Conservation (phyloP, 2,329 filamentous ascomycete species). For the Aspergillus niger region DNA sequence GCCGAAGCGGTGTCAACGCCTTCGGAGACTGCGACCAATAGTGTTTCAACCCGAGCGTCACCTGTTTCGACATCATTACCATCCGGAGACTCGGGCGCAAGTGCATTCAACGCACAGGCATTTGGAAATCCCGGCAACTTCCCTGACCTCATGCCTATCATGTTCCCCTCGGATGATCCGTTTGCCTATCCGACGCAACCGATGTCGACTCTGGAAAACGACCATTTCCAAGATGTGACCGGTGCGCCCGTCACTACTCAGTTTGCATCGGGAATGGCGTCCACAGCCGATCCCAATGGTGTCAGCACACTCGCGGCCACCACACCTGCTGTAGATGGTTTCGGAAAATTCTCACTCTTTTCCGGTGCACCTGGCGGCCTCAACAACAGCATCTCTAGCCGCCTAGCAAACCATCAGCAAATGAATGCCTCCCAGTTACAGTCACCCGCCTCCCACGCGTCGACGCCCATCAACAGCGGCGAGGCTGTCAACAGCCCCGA, state of each 20-base stretch:
- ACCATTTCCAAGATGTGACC: constrained; percentile 40
- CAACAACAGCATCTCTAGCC: constrained; percentile 31
- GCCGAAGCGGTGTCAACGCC: constrained; percentile 35
- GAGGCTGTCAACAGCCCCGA: constrained; percentile 43
- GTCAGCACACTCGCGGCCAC: constrained; percentile 17
- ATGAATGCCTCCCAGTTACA: constrained; percentile 33
- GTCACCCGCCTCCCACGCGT: constrained; percentile 37
- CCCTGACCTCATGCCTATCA: constrained; percentile 53
- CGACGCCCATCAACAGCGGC: constrained; percentile 27
- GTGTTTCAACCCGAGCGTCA: constrained; percentile 22
- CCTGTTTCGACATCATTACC: constrained; percentile 26
- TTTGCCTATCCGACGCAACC: constrained; percentile 55
- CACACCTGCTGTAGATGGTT: constrained; percentile 31
- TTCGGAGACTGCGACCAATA: constrained; percentile 25
- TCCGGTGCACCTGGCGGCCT: constrained; percentile 24
- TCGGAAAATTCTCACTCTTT: constrained; percentile 31
- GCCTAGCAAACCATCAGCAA: constrained; percentile 23
- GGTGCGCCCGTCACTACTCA: constrained; percentile 16
- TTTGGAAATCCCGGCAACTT: constrained; percentile 38
- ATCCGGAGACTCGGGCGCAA: constrained; percentile 27
- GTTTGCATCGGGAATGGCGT: constrained; percentile 24
- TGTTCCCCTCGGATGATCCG: constrained; percentile 54
- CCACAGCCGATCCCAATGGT: constrained; percentile 11
- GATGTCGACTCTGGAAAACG: constrained; percentile 49
- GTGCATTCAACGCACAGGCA: constrained; percentile 35